phyloP scores from a whole-genome alignment of 1,284 basidiomycete genomes.

The Cystobasidium pallidum region DNA sequence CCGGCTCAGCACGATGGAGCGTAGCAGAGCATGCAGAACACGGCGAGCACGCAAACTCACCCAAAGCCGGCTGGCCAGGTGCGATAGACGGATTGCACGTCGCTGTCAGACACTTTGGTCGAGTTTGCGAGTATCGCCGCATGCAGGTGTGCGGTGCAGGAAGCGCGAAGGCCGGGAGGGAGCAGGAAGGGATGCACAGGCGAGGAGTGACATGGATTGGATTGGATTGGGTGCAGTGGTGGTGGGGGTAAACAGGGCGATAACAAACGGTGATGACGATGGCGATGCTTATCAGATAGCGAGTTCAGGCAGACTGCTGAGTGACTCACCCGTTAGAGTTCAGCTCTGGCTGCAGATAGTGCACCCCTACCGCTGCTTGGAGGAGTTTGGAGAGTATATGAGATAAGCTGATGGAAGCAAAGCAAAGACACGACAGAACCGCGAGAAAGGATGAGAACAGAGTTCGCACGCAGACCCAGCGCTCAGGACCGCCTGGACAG shows the following conservation, averaged over 20 bases:
- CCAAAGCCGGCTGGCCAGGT: background rate
- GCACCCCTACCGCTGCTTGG: constrained; percentile 8
- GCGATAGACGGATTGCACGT: background rate
- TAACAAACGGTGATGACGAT: background rate
- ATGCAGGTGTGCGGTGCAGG: too few species aligned
- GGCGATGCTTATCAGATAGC: background rate
- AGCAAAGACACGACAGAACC: constrained; percentile 5
- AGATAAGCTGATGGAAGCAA: background rate
- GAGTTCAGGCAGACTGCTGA: too few species aligned
- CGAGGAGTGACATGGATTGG: background rate
- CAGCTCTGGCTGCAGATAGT: too few species aligned
- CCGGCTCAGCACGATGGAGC: background rate
- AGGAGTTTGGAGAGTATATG: constrained; percentile 5
- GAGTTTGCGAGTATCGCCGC: background rate
- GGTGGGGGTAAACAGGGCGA: background rate
- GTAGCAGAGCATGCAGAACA: background rate
- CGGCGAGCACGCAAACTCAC: background rate
- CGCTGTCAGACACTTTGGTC: constrained; percentile 24
- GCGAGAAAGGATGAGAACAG: background rate
- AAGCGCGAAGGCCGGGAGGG: background rate
- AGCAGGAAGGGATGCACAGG: background rate
- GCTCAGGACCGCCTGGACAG: too few species aligned
- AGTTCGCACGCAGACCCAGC: too few species aligned
- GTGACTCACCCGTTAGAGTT: too few species aligned
- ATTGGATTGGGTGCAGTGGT: background rate